phyloP scores from a whole-genome alignment of 768 basidiomycete species.

The Kwoniella dendrophila region DNA sequence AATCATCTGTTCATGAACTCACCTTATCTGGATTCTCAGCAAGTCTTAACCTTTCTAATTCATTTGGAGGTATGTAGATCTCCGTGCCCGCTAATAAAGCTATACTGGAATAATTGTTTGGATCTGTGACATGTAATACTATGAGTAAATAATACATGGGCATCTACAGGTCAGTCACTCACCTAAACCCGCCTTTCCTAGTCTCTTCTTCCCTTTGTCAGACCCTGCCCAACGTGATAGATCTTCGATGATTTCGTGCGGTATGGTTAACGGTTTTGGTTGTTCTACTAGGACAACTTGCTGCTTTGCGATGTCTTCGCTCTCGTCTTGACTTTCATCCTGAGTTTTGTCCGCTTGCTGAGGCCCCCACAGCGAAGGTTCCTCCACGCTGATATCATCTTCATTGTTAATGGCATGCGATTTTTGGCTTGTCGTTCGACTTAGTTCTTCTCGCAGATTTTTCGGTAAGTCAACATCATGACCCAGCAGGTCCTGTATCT shows the following conservation, averaged over 20 bases:
- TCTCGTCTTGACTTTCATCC: background rate
- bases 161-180: background rate
- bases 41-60: conserved; percentile 23
- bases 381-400: background rate
- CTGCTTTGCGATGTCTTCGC: background rate
- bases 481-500: conserved; percentile 27
- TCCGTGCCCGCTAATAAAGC: conserved; percentile 42
- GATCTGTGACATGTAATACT: conserved; percentile 38
- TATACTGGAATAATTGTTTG: conserved; percentile 29
- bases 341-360: background rate
- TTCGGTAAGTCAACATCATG: conserved; percentile 30
- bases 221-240: conserved; percentile 36
- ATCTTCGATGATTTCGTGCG: conserved; percentile 18
- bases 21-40: conserved; percentile 37
- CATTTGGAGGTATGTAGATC: conserved; percentile 36
- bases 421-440: background rate
- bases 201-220: conserved; percentile 4
- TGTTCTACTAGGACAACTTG: background rate
- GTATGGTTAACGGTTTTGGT: conserved; percentile 25
- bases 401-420: background rate
- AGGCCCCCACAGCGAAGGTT: background rate
- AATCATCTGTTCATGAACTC: no score
- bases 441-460: conserved; percentile 20
- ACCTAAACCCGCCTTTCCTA: conserved; percentile 11
- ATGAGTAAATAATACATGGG: background rate